phyloP scores from a whole-genome alignment of 805 yeast species.

The Vanderwaltozyma yarrowii region DNA sequence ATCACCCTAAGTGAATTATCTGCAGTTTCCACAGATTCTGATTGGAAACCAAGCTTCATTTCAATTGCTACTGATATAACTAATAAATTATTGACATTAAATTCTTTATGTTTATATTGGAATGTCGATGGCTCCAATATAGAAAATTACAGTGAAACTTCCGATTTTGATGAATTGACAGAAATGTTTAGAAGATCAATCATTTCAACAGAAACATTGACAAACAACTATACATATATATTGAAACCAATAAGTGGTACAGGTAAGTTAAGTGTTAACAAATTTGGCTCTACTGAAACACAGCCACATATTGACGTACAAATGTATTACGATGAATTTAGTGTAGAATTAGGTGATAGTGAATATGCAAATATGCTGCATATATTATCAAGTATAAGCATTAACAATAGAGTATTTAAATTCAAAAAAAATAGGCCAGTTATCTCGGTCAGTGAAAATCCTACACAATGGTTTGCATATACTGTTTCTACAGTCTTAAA shows the following conservation, averaged over 20 bases:
- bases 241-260: conserved; percentile 82
- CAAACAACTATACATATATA: conserved; percentile 43
- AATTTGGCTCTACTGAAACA: conserved; percentile 58
- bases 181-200: conserved; percentile 36
- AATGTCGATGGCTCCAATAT: conserved; percentile 49
- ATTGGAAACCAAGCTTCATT: conserved; percentile 81
- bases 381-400: conserved; percentile 72
- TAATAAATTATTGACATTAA: conserved; percentile 65
- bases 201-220: conserved; percentile 23
- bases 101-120: conserved; percentile 73
- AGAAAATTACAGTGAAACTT: conserved; percentile 28
- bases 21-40: conserved; percentile 78
- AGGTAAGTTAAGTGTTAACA: conserved; percentile 75
- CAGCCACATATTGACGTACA: conserved; percentile 65
- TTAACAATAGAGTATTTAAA: conserved; percentile 66
- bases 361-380: conserved; percentile 77
- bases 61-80: conserved; percentile 57
- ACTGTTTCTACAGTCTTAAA: conserved; percentile 65
- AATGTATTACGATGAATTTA: conserved; percentile 76
- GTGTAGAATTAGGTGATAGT: conserved; percentile 72
- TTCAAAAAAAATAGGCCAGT: conserved; percentile 64
- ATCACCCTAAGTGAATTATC: conserved; percentile 75
- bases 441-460: conserved; percentile 43
- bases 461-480: conserved; percentile 73
- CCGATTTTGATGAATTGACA: conserved; percentile 10